A percentile compares a stretch with the other conserved stretches of the same genome.
Evolutionary conservation across 306 rosid species (phyloP).

Genomic region (Senna tora): DNA sequence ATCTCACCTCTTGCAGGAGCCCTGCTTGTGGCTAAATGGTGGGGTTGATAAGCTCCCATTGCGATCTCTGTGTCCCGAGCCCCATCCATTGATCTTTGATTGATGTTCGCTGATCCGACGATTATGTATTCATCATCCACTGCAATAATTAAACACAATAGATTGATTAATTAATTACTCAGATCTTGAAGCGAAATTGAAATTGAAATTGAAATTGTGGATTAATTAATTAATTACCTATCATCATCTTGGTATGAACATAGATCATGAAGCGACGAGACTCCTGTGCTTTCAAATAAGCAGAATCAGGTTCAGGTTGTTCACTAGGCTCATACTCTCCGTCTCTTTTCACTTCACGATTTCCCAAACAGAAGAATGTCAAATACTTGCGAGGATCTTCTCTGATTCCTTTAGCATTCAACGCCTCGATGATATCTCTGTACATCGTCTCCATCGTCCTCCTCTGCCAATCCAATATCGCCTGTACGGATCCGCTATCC

Average conservation of each 20-base stretch:
- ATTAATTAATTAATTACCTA: slow-evolving; percentile 42
- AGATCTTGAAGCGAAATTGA: too few relatives aligned
- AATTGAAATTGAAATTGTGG: too few relatives aligned
- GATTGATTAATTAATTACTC: slow-evolving; percentile 38
- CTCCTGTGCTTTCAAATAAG: slow-evolving; percentile 57
- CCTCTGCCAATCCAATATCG: slow-evolving; percentile 77
- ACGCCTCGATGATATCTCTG: slow-evolving; percentile 56
- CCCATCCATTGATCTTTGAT: slow-evolving; percentile 81
- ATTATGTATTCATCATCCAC: slow-evolving; percentile 80
- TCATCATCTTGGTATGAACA: slow-evolving; percentile 78
- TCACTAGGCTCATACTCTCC: slow-evolving; percentile 65
- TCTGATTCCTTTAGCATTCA: slow-evolving; percentile 52
- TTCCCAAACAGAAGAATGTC: slow-evolving; percentile 74
- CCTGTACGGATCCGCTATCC: slow-evolving; percentile 68
- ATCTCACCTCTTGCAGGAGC: slow-evolving; percentile 64
- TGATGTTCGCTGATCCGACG: slow-evolving; percentile 70
- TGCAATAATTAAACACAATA: slow-evolving; percentile 30
- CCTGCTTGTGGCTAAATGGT: slow-evolving; percentile 44
- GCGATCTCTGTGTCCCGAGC: slow-evolving; percentile 75
- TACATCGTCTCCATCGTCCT: slow-evolving; percentile 78
- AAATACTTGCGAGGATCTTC: slow-evolving; percentile 69
- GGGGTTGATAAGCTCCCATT: slow-evolving; percentile 68
- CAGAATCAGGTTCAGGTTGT: slow-evolving; percentile 56
- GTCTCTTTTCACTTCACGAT: slow-evolving; percentile 54
- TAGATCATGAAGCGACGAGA: slow-evolving; percentile 75